A percentile compares a stretch with the other conserved stretches of the same genome.
phyloP scores from a whole-genome alignment of 1,139 yeast species.

The Wickerhamiella infanticola region DNA sequence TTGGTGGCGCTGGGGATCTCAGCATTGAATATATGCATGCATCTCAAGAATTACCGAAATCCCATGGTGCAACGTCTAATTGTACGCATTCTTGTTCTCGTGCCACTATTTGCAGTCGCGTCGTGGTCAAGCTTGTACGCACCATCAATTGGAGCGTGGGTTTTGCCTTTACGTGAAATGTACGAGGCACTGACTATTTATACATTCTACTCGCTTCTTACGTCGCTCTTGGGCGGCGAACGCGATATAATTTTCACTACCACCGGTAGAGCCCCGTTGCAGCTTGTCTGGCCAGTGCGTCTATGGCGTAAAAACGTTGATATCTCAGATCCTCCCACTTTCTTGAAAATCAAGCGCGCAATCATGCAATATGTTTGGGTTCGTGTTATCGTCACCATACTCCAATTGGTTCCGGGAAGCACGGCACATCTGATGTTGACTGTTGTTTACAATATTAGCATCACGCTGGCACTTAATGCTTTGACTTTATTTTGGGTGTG shows the following conservation, averaged over 20 bases:
- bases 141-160: constrained; percentile 18
- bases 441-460: constrained; percentile 61
- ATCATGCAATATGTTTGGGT: constrained; percentile 91
- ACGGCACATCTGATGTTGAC: constrained; percentile 17
- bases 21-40: constrained; percentile 35
- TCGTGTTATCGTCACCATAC: constrained; percentile 40
- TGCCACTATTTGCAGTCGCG: constrained; percentile 39
- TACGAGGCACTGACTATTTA: constrained; percentile 95
- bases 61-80: constrained; percentile 80
- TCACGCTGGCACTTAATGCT: constrained; percentile 66
- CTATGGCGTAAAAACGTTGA: constrained; percentile 45
- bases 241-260: constrained; percentile 59
- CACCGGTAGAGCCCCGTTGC: constrained; percentile 58
- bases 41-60: constrained; percentile 59
- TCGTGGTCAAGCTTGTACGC: constrained; percentile 43
- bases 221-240: constrained; percentile 84
- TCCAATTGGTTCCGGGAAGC: constrained; percentile 31
- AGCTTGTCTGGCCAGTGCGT: constrained; percentile 46
- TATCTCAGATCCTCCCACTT: constrained; percentile 72
- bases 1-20: constrained; percentile 10
- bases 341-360: constrained; percentile 65
- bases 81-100: constrained; percentile 54
- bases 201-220: constrained; percentile 72
- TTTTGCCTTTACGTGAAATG: constrained; percentile 73
- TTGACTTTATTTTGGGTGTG: constrained; percentile 89